Evolutionary conservation across 805 yeast species (phyloP).

Genomic region (Teunomyces gatunensis): DNA sequence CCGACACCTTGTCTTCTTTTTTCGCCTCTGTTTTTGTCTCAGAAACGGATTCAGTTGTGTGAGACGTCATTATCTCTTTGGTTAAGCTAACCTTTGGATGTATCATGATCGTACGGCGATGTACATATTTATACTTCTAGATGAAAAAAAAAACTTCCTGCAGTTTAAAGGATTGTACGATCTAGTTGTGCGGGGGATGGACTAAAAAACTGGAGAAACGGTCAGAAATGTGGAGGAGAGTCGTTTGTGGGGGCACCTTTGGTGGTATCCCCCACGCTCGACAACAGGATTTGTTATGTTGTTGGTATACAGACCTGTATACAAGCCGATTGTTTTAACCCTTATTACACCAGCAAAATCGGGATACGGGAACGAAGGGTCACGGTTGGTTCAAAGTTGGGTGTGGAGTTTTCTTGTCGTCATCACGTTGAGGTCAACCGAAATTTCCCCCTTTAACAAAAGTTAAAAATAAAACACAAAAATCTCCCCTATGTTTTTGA

Average conservation of each 20-base stretch:
- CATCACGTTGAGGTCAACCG: too few species aligned
- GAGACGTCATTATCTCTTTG: neutral
- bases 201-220: neutral
- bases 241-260: neutral
- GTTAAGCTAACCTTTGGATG: neutral
- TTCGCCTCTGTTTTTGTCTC: neutral
- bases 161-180: neutral
- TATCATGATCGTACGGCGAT: neutral
- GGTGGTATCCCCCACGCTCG: neutral
- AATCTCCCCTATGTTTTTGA: too few species aligned
- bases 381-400: too few species aligned
- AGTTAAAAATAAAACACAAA: too few species aligned
- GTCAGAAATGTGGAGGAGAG: neutral
- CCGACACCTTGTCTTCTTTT: neutral
- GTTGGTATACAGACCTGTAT: too few species aligned
- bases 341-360: too few species aligned
- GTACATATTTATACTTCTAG: neutral
- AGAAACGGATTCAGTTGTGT: neutral
- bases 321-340: too few species aligned
- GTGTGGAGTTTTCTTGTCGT: too few species aligned
- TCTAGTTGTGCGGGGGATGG: neutral
- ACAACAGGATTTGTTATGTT: too few species aligned
- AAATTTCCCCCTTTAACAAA: too few species aligned
- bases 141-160: neutral
- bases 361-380: too few species aligned